Evolutionary conservation across 2,329 filamentous ascomycete genomes (phyloP).

Genomic region (Epichloe gansuensis): DNA sequence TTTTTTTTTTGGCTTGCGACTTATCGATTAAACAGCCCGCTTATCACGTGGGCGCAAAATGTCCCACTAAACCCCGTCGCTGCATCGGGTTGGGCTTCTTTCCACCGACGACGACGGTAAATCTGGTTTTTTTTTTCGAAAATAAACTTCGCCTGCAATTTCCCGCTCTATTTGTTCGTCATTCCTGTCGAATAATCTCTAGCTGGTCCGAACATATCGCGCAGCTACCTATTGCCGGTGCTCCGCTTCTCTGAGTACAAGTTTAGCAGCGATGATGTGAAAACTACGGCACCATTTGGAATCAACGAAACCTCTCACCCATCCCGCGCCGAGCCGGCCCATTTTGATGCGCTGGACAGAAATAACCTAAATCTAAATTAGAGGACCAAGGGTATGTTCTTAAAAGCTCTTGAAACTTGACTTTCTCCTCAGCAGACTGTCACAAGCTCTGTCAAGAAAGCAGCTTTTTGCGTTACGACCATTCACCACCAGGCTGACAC

Average conservation of each 20-base stretch:
- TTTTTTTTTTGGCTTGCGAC: not conserved
- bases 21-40: slow-evolving; percentile 20
- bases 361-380: not conserved
- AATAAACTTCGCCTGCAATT: slow-evolving; percentile 3
- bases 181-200: not conserved
- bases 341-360: slow-evolving; percentile 10
- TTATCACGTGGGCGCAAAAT: slow-evolving; percentile 30
- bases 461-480: not conserved
- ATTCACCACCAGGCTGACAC: slow-evolving; percentile 1
- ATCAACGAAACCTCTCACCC: slow-evolving; percentile 17
- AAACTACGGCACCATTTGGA: slow-evolving; percentile 17
- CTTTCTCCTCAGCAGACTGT: not conserved
- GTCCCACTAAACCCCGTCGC: slow-evolving; percentile 25
- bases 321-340: slow-evolving; percentile 15
- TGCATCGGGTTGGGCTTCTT: slow-evolving; percentile 9
- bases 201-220: not conserved
- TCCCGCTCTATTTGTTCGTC: not conserved
- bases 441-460: not conserved
- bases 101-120: slow-evolving; percentile 7
- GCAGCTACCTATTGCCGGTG: not conserved
- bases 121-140: slow-evolving; percentile 1
- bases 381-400: slow-evolving; percentile 5
- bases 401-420: not conserved
- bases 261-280: slow-evolving; percentile 27
- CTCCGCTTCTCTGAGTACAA: slow-evolving; percentile 10